Evolutionary conservation across 208 protist species (phyloP), one percentile per base, ranked within the genome.

Genomic region (Trypanosoma rangeli): DNA sequence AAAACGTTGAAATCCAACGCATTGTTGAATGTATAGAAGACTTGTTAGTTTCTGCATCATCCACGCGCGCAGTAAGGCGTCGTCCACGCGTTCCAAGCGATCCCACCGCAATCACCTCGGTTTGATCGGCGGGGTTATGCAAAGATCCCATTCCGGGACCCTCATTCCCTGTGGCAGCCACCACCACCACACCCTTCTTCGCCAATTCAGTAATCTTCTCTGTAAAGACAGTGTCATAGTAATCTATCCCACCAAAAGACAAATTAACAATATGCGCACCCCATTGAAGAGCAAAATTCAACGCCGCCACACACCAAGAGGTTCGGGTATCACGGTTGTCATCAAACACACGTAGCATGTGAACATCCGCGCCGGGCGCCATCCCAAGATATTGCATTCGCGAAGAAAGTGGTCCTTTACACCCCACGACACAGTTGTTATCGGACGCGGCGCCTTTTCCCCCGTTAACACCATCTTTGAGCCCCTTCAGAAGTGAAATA

Each of bases 101-200:
- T 8, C 98, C 97, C 3, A 99, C 97, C 15, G 97, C 97, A 31
- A 99, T 79, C 1, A 99, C 98, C 59, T 97, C 90, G 0, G 69
- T 56, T 73, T 98, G 85, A 81, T 99, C 98, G 0, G 91, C 98
- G 8, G 98, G 98, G 72, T 98, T 99, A 74, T 93, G 95, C 24
- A 99, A 70, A n/a, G 91, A 98, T 29, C 96, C 98, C 64, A 97
- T 98, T 15, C 85, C 56, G 5, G 97, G 96, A 10, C 98, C 98
- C 52, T 97, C 94, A 79, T 99, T 99, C 26, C 99, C 98, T 24
- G 98, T 95, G 0, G 98, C 98, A 0, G 89, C 95, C 0, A 99
- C 90, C 12, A 99, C 78, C 12, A 98, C 82, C 20, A 99, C 96
- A 20, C 90, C 87, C 15, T 76, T 82, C 0, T 82, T 90, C 10